Evolutionary conservation across 495 filamentous ascomycete species (phyloP).

Genomic region (Tricharina praecox): DNA sequence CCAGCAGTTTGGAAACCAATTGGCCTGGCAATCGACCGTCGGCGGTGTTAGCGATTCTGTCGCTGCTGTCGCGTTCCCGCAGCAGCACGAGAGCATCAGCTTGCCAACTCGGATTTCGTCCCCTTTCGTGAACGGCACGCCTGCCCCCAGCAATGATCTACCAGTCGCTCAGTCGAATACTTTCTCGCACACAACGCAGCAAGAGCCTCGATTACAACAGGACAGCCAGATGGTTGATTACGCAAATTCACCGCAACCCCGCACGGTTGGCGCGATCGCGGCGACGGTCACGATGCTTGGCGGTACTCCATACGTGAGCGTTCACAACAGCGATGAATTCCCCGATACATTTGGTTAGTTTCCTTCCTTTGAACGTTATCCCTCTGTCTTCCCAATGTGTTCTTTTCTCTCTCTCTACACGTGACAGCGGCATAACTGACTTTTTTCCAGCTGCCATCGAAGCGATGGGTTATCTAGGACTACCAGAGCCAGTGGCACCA

Average conservation of each 20-base stretch:
- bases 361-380: no score
- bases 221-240: not conserved
- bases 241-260: not conserved
- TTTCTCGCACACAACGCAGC: not conserved
- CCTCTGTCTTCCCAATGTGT: no score
- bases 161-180: not conserved
- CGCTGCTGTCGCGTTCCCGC: no score
- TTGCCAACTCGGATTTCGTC: not conserved
- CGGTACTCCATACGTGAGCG: not conserved
- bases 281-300: not conserved
- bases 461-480: not conserved
- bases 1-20: no score
- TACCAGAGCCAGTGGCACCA: no score
- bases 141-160: not conserved
- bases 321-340: conserved; percentile 3
- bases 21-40: no score
- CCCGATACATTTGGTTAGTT: conserved; percentile 1
- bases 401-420: not conserved
- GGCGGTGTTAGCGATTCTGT: no score
- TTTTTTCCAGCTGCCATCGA: not conserved
- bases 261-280: not conserved
- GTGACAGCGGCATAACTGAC: not conserved
- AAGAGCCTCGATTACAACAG: no score
- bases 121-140: not conserved
- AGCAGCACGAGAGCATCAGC: not conserved